Base-by-base conservation (phyloP, 768 basidiomycete species). In the Brasilioporus rufonigricans region DNA sequence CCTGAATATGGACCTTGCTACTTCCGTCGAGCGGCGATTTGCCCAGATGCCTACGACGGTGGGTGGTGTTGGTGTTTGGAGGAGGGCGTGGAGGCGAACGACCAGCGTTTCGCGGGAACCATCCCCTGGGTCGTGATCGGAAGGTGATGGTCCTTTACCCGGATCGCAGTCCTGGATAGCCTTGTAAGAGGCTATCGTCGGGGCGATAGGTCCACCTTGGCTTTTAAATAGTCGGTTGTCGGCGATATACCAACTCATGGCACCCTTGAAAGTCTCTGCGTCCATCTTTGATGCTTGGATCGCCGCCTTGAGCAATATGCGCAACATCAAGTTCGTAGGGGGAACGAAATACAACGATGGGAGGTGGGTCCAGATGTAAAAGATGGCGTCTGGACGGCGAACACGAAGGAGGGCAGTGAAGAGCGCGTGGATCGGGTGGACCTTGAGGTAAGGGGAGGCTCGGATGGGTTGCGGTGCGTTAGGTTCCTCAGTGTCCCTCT, bases 341-440 rank as follows among this genome's bases (percentile, higher is more conserved):
- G 72, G 66, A 0, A 85, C 72, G 5, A 74, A 76, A 65, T 87
- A 93, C 4, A 91, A 66, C 0, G 68, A 61, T 4, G 73, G 72
- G 70, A 90, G 80, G 24, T 82, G 70, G n/a, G 86, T 83, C 86
- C 88, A 93, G 1, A 91, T 62, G 40, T 71, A 71, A 65, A 89
- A 85, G 4, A 86, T 77, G 8, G 79, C 71, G 59, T 89, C 87
- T 0, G 86, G 86, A 4, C 87, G 80, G 29, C 76, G 71, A 19
- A 76, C 74, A 21, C 75, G 75, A 24, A 75, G 74, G 39, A 91
- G 74, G 0, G 78, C 59, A 12, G 68, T 65, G 66, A 85, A 73
- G 61, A 84, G 77, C 19, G 72, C 65, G 59, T 80, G 80, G 43
- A 77, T 66, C 1, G 61, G 66, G 43, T 68, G 64, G 8, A 58